Percentiles rank a stretch among this genome's conserved stretches.
phyloP scores from a whole-genome alignment of 2,329 filamentous ascomycete genomes.

The Fusarium newnesense region DNA sequence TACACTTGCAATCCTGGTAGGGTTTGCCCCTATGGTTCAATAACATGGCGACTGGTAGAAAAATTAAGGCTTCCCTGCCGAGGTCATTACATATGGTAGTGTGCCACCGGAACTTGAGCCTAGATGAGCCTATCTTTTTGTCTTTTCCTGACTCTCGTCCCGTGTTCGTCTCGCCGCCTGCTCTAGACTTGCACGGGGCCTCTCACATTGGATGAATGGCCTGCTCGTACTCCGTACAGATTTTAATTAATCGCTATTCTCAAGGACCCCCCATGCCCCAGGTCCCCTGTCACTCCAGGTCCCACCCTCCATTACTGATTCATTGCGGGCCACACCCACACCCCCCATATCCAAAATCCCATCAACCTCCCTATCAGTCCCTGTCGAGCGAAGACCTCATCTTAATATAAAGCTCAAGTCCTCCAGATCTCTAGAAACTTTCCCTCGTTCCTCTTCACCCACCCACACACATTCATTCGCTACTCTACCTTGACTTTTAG shows the following conservation, averaged over 20 bases:
- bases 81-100: conserved; percentile 12
- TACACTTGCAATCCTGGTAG: conserved; percentile 14
- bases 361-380: conserved; percentile 31
- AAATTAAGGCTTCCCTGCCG: conserved; percentile 20
- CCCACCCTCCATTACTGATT: conserved; percentile 20
- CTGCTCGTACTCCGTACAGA: not conserved
- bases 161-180: not conserved
- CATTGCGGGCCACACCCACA: conserved; percentile 4
- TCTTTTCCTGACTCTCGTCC: conserved; percentile 10
- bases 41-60: conserved; percentile 13
- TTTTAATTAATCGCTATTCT: conserved; percentile 26
- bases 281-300: conserved; percentile 9
- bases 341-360: conserved; percentile 29
- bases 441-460: conserved; percentile 55
- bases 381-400: conserved; percentile 17
- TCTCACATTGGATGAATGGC: not conserved
- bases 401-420: conserved; percentile 61
- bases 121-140: conserved; percentile 32
- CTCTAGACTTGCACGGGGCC: not conserved
- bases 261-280: conserved; percentile 7
- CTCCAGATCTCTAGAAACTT: conserved; percentile 50
- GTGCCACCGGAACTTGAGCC: conserved; percentile 21
- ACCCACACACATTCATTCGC: conserved; percentile 50
- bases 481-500: conserved; percentile 43
- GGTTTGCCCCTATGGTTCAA: conserved; percentile 32